Base-by-base conservation (phyloP, 805 yeast genomes). In the Candida coquimbonensis region DNA sequence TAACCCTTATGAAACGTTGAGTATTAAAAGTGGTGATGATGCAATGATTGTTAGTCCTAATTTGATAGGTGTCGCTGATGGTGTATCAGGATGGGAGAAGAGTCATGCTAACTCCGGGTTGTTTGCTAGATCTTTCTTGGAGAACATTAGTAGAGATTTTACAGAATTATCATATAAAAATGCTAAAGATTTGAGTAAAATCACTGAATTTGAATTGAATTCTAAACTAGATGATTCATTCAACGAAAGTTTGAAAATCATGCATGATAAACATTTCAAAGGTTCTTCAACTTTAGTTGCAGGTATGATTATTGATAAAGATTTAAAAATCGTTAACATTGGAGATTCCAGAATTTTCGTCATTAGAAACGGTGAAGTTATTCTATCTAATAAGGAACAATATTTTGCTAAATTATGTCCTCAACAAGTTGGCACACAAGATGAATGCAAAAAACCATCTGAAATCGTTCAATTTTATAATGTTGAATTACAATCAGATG, bases 61-160 rank as follows among this genome's bases (percentile, higher is more conserved):
- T 5, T 67, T 75, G 38, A 53, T 76, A 44, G 81, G 77, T 3
- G 69, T 76, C 5, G 80, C 81, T 4, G 81, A 76, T 54, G 81
- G 81, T 1, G 78, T 76, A 8, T 71, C 77, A 19, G 78, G 79
- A 1, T 76, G 80, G 80, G 76, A 72, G 53, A 67, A 70, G 17
- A 67, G 63, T 36, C 70, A 72, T 45, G 64, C 74, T 12, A 64
- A 71, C 27, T 68, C 77, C 21, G 80, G 80, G 2, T 63, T 74
- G 17, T 76, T 79, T 77, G 70, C 80, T 1, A 63, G 80, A 42
- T 66, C 73, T 1, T 71, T 75, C 68, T 56, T 76, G 41, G 81
- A 76, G 53, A 74, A 77, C 7, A 63, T 74, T 44, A 68, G 75
- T 49, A 52, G 78, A 19, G 50, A 51, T 43, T 57, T 56, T 40